Evolutionary conservation across 1,139 yeast genomes (phyloP).

Genomic region (Yamadazyma sp.): DNA sequence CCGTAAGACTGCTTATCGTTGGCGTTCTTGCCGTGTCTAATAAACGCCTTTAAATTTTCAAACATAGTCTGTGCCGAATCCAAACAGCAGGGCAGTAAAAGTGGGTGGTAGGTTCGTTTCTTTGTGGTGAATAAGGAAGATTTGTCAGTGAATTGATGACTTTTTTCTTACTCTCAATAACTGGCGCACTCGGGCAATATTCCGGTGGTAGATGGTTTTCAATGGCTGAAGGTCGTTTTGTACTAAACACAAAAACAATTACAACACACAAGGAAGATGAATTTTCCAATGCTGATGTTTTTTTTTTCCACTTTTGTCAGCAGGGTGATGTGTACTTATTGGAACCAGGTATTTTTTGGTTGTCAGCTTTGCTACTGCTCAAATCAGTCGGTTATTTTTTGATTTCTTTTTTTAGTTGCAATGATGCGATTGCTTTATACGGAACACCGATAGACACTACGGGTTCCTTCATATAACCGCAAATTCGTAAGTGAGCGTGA

Average conservation of each 20-base stretch:
- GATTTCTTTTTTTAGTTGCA: no score
- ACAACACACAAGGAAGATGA: no score
- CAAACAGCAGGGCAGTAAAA: background rate
- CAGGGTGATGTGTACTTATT: background rate
- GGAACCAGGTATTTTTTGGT: background rate
- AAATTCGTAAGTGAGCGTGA: background rate
- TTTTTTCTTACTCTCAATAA: background rate
- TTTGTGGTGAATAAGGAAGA: no score
- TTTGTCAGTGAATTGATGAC: background rate
- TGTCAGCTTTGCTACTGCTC: background rate
- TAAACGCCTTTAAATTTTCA: constrained; percentile 72
- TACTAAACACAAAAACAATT: no score
- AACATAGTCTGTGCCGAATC: no score
- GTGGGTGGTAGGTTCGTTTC: background rate
- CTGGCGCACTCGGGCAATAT: background rate
- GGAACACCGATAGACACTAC: background rate
- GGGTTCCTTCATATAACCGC: background rate
- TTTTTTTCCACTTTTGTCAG: background rate
- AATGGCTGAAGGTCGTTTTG: no score
- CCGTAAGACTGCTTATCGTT: constrained; percentile 32
- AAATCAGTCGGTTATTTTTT: background rate
- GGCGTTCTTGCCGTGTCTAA: constrained; percentile 84
- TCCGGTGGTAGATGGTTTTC: background rate
- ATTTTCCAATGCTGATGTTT: background rate
- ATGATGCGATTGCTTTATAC: background rate